Evolutionary conservation across 2,329 filamentous ascomycete genomes (phyloP).

Genomic region (Hypoxylon sp.): DNA sequence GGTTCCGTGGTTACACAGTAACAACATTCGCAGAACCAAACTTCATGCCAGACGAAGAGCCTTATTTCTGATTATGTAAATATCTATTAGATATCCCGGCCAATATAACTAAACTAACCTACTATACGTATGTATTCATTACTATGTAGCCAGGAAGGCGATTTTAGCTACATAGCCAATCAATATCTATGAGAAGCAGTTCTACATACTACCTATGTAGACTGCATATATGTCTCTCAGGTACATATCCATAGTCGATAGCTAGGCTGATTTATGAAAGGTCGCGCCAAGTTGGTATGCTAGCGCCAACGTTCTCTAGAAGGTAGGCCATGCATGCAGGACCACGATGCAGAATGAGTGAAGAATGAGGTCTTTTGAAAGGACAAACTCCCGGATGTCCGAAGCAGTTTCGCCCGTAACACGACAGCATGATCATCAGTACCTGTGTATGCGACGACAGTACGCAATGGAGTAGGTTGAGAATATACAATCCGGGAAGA

Average conservation of each 20-base stretch:
- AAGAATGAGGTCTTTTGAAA: slow-evolving; percentile 10
- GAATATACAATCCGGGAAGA: neutral
- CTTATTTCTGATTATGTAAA: neutral
- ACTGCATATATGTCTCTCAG: slow-evolving; percentile 1
- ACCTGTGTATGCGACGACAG: neutral
- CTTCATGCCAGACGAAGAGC: neutral
- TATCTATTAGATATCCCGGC: neutral
- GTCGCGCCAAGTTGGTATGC: neutral
- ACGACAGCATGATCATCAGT: slow-evolving; percentile 4
- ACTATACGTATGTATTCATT: neutral
- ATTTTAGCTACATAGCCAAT: neutral
- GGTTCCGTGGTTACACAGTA: slow-evolving; percentile 16
- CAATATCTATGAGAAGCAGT: neutral
- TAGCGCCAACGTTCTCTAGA: slow-evolving; percentile 2
- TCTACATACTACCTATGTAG: neutral
- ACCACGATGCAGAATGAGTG: slow-evolving; percentile 18
- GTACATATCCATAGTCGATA: neutral
- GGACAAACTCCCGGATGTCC: slow-evolving; percentile 31
- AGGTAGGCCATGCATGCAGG: slow-evolving; percentile 18
- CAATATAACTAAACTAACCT: neutral
- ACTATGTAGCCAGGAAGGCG: neutral
- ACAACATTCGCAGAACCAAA: neutral
- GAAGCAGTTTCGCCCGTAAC: slow-evolving; percentile 16
- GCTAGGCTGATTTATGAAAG: neutral
- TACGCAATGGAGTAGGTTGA: neutral